These are phyloP conservation scores for Myxozyma sirexii DNA, from an alignment of 805 yeast genomes.

Conservation along the genomic window DNA sequence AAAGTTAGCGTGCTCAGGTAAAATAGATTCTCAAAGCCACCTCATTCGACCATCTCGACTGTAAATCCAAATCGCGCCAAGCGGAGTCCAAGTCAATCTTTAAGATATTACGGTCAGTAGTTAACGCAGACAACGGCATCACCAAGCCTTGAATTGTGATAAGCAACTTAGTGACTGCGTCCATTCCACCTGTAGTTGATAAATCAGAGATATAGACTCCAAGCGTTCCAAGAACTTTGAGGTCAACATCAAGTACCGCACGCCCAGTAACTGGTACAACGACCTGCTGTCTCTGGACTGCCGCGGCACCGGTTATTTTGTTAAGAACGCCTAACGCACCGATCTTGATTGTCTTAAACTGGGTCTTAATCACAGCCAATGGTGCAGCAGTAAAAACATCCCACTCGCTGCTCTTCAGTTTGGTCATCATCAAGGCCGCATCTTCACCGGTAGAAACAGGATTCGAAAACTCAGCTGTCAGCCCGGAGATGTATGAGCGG, in stretches of 20 bases:
- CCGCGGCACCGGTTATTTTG: constrained; percentile 30
- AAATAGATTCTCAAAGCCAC: constrained; percentile 25
- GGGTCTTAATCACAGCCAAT: constrained; percentile 24
- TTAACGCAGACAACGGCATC: constrained; percentile 23
- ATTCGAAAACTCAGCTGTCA: constrained; percentile 18
- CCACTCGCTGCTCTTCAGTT: constrained; percentile 25
- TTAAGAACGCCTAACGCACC: constrained; percentile 30
- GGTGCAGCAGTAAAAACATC: constrained; percentile 34
- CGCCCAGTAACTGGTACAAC: constrained; percentile 29
- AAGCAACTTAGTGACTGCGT: constrained; percentile 11
- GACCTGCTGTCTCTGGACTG: constrained; percentile 24
- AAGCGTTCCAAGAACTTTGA: constrained; percentile 27
- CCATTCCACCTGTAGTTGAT: constrained; percentile 1
- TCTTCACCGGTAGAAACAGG: neutral
- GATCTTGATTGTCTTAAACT: constrained; percentile 9
- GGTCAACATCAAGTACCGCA: constrained; percentile 24
- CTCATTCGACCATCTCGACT: constrained; percentile 30
- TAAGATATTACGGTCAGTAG: constrained; percentile 21
- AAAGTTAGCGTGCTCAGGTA: constrained; percentile 9
- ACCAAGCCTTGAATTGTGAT: constrained; percentile 32
- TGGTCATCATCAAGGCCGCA: constrained; percentile 19
- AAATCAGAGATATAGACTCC: constrained; percentile 27
- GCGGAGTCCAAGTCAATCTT: constrained; percentile 25
- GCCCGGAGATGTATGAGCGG: constrained; percentile 24
- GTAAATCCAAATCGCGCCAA: constrained; percentile 26